Evolutionary conservation across 2,329 filamentous ascomycete species (phyloP), one percentile per base, ranked within the genome.

Genomic region (Eurotiales sp.): DNA sequence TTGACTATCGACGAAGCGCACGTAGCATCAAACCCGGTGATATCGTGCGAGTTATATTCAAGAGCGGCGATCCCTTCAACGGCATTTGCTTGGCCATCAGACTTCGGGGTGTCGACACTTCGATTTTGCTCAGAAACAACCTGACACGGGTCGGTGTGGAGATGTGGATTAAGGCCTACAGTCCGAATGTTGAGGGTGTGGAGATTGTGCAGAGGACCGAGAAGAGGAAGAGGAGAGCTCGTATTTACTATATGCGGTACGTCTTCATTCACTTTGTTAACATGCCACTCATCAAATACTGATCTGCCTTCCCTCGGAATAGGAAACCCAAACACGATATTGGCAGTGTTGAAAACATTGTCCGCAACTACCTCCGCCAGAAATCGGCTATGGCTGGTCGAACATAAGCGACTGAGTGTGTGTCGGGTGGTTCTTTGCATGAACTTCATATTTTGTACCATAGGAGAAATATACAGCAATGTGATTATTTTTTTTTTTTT

Each of bases 101-200:
- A 51, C 81, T 90, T 50, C 81, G 87, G n/a, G 90, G 90, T 54
- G 82, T 93, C 54, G 92, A 97, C 73, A 95, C 90, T 2, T 87
- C 88, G 4, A 86, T 99, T 50, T 75, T 96, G 54, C 78, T 99
- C 54, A 82, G 93, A 51, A 92, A 92, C 62, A 85, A 95, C 66
- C 75, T 99, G 61, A 91, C 89, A 59, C 83, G 88, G 61, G 83
- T 95, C 6, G 88, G 89, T 55, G 89, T 96, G 54, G 93, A 99
- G 80, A 93, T 96, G 89, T 96, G 90, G 85, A 90, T 88, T 73
- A 99, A 99, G 78, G 79, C 97, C 53, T 97, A 93, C 77, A 88
- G 84, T 65, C 92, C 92, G 55, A 87, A 88, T 65, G 86, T 97
- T 27, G 84, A 87, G 67, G 89, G 88, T 57, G 90, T 99, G 64